A percentile compares a stretch with the other conserved stretches of the same genome.
Evolutionary conservation across 2,329 filamentous ascomycete genomes (phyloP).

Genomic region (Immersiporthe knoxdaviesiana): DNA sequence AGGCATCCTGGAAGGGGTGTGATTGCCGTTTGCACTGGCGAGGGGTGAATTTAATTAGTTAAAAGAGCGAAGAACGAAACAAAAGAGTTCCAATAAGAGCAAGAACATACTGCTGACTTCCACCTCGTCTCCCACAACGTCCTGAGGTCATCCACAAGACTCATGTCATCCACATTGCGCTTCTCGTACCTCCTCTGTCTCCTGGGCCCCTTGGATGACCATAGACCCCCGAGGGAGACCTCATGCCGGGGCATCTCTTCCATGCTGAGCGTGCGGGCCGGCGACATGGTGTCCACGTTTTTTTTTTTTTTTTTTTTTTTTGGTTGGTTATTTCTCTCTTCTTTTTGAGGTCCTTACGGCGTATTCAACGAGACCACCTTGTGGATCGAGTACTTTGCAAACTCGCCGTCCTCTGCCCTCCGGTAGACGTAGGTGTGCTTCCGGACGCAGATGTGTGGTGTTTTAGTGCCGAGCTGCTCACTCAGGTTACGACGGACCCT

Average conservation of each 20-base stretch:
- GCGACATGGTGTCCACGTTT: slow-evolving; percentile 13
- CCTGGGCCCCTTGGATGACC: slow-evolving; percentile 34
- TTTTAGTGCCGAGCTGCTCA: slow-evolving; percentile 16
- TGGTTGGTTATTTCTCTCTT: not conserved
- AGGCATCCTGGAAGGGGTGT: slow-evolving; percentile 74
- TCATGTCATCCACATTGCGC: not conserved
- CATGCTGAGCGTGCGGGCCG: slow-evolving; percentile 21
- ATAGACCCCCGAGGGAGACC: slow-evolving; percentile 40
- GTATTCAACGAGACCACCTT: slow-evolving; percentile 27
- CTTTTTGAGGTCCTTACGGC: not conserved
- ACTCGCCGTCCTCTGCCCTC: slow-evolving; percentile 35
- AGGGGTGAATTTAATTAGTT: not conserved
- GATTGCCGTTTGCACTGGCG: not conserved
- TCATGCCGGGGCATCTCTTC: slow-evolving; percentile 23
- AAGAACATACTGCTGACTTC: slow-evolving; percentile 58
- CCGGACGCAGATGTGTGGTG: slow-evolving; percentile 23
- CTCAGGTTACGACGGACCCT: slow-evolving; percentile 26
- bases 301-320: not conserved
- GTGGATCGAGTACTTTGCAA: slow-evolving; percentile 27
- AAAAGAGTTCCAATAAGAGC: not conserved
- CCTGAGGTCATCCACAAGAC: slow-evolving; percentile 42
- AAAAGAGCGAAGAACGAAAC: not conserved
- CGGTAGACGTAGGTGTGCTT: slow-evolving; percentile 24
- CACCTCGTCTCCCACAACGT: slow-evolving; percentile 77
- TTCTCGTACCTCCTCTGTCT: not conserved